Evolutionary conservation across 108 stramenopile species (phyloP).

Genomic region (Stephanodiscus triporus): DNA sequence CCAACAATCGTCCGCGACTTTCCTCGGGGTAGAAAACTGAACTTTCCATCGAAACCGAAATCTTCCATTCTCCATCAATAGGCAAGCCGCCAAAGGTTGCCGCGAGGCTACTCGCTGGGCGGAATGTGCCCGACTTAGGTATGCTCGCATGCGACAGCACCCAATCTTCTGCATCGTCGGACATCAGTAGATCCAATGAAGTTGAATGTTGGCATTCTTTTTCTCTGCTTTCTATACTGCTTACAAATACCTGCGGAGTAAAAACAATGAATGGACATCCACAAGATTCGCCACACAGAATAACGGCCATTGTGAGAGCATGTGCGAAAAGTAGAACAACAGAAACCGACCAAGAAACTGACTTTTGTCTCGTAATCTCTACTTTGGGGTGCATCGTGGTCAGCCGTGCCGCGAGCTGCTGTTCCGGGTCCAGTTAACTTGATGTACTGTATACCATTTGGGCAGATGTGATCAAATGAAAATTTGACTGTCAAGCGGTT

Average conservation of each 20-base stretch:
- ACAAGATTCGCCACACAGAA: too few relatives aligned
- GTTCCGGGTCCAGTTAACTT: slow-evolving; percentile 26
- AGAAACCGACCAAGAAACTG: not conserved
- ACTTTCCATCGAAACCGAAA: slow-evolving; percentile 8
- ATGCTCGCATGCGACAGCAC: slow-evolving; percentile 26
- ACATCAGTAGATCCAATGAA: slow-evolving; percentile 14
- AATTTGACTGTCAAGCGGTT: slow-evolving; percentile 23
- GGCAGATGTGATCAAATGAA: slow-evolving; percentile 22
- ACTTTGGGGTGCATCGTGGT: slow-evolving; percentile 16
- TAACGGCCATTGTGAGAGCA: not conserved
- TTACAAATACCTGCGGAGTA: slow-evolving; percentile 19
- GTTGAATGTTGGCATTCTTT: slow-evolving; percentile 18
- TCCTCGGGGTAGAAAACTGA: not conserved
- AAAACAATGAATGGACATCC: not conserved
- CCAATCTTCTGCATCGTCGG: slow-evolving; percentile 29
- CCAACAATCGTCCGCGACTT: slow-evolving; percentile 7
- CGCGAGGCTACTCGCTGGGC: slow-evolving; percentile 34
- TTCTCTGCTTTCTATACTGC: slow-evolving; percentile 13
- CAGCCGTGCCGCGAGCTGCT: not conserved
- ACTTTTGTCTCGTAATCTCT: slow-evolving; percentile 28
- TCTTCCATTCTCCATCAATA: slow-evolving; percentile 36
- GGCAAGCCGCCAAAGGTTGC: slow-evolving; percentile 24
- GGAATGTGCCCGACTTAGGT: slow-evolving; percentile 26
- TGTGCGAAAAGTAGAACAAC: too few relatives aligned
- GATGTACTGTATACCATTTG: slow-evolving; percentile 23